Conservation (phyloP, 2,329 filamentous ascomycete species). For the Xylariaceae sp. region DNA sequence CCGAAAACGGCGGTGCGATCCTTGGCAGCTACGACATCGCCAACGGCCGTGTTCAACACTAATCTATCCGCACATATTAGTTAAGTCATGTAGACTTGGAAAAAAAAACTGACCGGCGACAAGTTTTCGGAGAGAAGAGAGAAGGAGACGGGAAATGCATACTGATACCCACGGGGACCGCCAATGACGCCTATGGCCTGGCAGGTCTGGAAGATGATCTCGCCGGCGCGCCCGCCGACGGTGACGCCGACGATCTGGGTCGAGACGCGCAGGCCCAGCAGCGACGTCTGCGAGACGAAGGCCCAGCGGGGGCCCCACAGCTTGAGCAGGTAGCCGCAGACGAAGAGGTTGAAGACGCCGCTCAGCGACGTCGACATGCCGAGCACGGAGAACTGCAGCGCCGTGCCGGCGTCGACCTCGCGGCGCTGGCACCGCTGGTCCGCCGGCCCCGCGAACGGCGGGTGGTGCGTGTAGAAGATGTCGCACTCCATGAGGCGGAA, state of each 20-base stretch:
- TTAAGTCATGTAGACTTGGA: not conserved
- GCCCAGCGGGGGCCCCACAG: slow-evolving; percentile 67
- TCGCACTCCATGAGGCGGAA: slow-evolving; percentile 77
- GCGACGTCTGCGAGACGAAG: slow-evolving; percentile 66
- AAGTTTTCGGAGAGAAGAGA: not conserved
- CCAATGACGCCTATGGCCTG: slow-evolving; percentile 73
- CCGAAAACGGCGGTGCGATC: slow-evolving; percentile 70
- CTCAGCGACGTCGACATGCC: slow-evolving; percentile 72
- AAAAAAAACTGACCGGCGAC: not conserved
- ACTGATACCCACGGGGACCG: slow-evolving; percentile 71
- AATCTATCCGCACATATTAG: slow-evolving; percentile 44
- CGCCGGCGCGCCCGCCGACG: slow-evolving; percentile 65
- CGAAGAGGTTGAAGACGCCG: slow-evolving; percentile 67
- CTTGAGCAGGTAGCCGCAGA: slow-evolving; percentile 72
- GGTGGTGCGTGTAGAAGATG: slow-evolving; percentile 66
- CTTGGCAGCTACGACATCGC: slow-evolving; percentile 65
- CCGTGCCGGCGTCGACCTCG: slow-evolving; percentile 69
- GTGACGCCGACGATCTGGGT: slow-evolving; percentile 70
- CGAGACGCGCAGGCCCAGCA: slow-evolving; percentile 67
- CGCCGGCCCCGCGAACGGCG: slow-evolving; percentile 52
- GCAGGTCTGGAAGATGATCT: slow-evolving; percentile 69
- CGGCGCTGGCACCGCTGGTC: slow-evolving; percentile 62
- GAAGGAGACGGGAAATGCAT: slow-evolving; percentile 10
- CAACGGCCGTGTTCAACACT: slow-evolving; percentile 70
- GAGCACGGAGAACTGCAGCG: slow-evolving; percentile 67